Evolutionary conservation across 495 filamentous ascomycete species (phyloP).

Genomic region (Aspergillus diversus): DNA sequence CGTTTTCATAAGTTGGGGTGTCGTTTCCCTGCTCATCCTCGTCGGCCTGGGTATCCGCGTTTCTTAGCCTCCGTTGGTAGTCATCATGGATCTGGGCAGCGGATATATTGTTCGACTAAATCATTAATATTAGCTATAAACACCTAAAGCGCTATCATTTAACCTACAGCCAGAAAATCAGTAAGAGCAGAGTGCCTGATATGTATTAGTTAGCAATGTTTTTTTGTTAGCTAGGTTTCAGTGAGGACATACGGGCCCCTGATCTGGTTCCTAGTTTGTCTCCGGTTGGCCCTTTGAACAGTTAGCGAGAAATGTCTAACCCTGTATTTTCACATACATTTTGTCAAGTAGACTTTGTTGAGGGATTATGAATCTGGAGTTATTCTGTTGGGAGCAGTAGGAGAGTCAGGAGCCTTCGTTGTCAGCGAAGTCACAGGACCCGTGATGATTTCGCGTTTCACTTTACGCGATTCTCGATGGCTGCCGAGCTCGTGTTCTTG

Average conservation of each 20-base stretch:
- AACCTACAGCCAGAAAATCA: slow-evolving; percentile 73
- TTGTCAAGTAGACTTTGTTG: slow-evolving; percentile 6
- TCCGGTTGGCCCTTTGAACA: slow-evolving; percentile 41
- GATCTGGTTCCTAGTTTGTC: slow-evolving; percentile 55
- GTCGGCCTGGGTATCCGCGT: slow-evolving; percentile 46
- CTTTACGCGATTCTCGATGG: slow-evolving; percentile 42
- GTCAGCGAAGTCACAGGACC: slow-evolving; percentile 39
- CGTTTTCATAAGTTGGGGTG: slow-evolving; percentile 34
- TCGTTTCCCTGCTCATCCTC: slow-evolving; percentile 29
- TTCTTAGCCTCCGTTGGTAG: slow-evolving; percentile 53
- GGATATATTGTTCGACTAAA: slow-evolving; percentile 85
- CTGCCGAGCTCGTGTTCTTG: slow-evolving; percentile 15
- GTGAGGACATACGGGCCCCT: slow-evolving; percentile 60
- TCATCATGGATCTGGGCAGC: slow-evolving; percentile 74
- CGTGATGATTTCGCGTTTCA: slow-evolving; percentile 55
- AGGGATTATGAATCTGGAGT: background rate
- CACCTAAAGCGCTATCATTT: background rate
- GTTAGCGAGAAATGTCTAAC: slow-evolving; percentile 22
- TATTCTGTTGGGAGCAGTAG: background rate
- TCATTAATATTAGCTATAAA: slow-evolving; percentile 15
- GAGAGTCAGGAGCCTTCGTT: background rate
- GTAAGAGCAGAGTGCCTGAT: slow-evolving; percentile 73
- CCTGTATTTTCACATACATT: slow-evolving; percentile 17
- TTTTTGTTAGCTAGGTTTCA: background rate
- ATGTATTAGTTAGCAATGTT: slow-evolving; percentile 23